Evolutionary conservation across 2,329 filamentous ascomycete genomes (phyloP).

Genomic region (Penicillium sp.): DNA sequence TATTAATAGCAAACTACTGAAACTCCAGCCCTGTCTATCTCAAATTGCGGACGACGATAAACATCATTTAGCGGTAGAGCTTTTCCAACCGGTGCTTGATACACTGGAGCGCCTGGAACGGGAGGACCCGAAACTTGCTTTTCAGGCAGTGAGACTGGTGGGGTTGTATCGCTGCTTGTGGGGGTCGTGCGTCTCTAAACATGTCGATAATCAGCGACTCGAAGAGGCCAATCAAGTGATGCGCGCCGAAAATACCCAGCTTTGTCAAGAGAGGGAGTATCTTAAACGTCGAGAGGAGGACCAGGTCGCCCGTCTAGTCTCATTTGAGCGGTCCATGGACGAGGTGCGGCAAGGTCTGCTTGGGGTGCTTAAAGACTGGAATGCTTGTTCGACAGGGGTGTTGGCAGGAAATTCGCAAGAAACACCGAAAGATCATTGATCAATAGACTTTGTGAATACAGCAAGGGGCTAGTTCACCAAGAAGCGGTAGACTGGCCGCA

Average conservation of each 20-base stretch:
- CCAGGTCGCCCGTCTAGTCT: background rate
- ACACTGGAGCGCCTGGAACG: background rate
- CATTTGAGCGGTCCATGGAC: too few relatives aligned
- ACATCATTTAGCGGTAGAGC: background rate
- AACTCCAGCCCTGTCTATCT: too few relatives aligned
- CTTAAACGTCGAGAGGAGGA: background rate
- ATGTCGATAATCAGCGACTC: background rate
- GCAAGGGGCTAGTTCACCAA: too few relatives aligned
- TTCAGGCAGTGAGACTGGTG: conserved; percentile 1
- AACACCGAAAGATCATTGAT: too few relatives aligned
- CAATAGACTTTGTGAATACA: too few relatives aligned
- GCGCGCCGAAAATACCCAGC: background rate
- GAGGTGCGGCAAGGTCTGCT: too few relatives aligned
- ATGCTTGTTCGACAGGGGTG: too few relatives aligned
- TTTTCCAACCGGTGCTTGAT: background rate
- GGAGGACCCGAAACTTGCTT: conserved; percentile 2
- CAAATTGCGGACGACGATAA: background rate
- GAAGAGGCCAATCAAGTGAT: background rate
- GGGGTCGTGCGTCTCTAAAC: conserved; percentile 4
- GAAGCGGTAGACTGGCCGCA: too few relatives aligned
- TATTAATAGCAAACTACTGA: too few relatives aligned
- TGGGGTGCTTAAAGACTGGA: too few relatives aligned
- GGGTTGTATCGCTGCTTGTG: background rate
- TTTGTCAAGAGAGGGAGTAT: background rate
- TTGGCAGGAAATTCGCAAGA: too few relatives aligned